Conservation (phyloP, 306 rosid species). For the Rosa chinensis region DNA sequence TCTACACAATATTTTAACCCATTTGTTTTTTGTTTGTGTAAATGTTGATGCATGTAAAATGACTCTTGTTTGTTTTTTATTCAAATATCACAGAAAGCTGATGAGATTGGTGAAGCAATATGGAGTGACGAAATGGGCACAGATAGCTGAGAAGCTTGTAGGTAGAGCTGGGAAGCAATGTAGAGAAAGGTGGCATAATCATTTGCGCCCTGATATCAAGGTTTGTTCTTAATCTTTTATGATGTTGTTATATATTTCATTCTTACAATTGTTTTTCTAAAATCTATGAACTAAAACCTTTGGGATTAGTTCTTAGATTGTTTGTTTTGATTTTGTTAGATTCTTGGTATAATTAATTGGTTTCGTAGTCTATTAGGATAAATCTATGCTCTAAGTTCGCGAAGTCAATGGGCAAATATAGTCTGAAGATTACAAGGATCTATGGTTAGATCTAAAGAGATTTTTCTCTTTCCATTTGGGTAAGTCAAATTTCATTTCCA, state of each 20-base stretch:
- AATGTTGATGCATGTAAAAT: neutral
- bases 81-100: conserved; percentile 47
- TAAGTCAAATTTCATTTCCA: neutral
- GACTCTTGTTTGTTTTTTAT: neutral
- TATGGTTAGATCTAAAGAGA: neutral
- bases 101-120: conserved; percentile 67
- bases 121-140: conserved; percentile 88
- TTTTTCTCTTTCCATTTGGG: conserved; percentile 8
- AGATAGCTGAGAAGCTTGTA: conserved; percentile 66
- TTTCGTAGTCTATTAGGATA: neutral
- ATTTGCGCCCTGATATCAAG: conserved; percentile 92
- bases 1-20: neutral
- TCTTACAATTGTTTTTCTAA: neutral
- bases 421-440: conserved; percentile 11
- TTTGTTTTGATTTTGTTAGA: neutral
- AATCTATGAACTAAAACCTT: neutral
- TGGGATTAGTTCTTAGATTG: neutral
- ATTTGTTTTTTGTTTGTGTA: neutral
- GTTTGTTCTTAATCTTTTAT: conserved; percentile 30
- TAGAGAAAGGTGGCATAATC: conserved; percentile 96
- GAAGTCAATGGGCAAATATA: conserved; percentile 8
- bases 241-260: neutral
- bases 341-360: neutral
- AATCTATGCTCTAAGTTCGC: neutral
- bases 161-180: conserved; percentile 96